Evolutionary conservation across 179 eudicot genomes (phyloP), one percentile per base, ranked within the genome.

Genomic region (Beta lomatogona): DNA sequence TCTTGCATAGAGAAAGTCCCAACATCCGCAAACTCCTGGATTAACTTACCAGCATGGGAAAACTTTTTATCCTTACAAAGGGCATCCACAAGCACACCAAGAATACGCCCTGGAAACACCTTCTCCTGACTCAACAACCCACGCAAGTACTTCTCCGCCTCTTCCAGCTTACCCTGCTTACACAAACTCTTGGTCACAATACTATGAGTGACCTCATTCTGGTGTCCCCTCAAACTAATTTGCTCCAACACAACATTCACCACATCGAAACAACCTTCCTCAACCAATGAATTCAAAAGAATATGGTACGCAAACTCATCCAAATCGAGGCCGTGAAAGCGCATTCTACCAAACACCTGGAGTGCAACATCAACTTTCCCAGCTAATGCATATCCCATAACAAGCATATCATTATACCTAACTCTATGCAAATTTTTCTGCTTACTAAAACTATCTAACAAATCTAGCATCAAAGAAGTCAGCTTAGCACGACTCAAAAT

Each of bases 301-400:
- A 93, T 90, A 84, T 95, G 90, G 55, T 93, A 95, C 46, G 88
- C 84, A 59, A 85, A 85, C 1, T 18, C 67, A 66, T 90, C 89
- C 79, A 93, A 85, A 81, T 95, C 98, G 0, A 82, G 28, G 1
- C 99, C 99, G n/a, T 84, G 81, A 73, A 89, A 93, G 10, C 98
- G 87, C 97, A 94, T 92, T 87, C 75, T 89, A 54, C 95, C 95
- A 48, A 90, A 89, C 88, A 92, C 60, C 13, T 88, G 88, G 68
- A 95, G 90, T 45, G 98, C 97, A 79, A 87, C 28, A 74, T 91
- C 94, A 4, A 89, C 86, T 61, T 93, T 91, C 0, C 99, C 97
- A 0, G 98, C 92, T 8, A 95, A 83, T 0, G 99, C 91, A 77
- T 95, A 95, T 0, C 99, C 98, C 81, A 95, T 89, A 0, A 95